phyloP scores from a whole-genome alignment of 495 filamentous ascomycete genomes.

The Penicillium ucsense region DNA sequence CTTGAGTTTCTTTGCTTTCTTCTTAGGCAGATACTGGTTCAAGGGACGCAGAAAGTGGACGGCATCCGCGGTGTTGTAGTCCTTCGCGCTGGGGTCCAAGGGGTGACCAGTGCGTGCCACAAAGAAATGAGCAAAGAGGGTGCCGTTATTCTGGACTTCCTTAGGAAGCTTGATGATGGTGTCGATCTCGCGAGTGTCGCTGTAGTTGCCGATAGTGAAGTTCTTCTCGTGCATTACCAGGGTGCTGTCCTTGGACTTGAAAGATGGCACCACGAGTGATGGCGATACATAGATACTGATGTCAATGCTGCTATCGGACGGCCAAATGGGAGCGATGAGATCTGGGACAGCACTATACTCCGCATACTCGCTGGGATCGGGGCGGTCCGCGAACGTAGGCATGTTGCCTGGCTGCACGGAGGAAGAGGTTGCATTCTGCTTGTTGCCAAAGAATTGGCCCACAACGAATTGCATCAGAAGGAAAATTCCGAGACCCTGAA shows the following conservation, averaged over 20 bases:
- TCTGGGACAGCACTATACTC: conserved; percentile 67
- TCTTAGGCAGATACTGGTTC: conserved; percentile 84
- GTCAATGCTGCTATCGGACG: conserved; percentile 64
- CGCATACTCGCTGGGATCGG: conserved; percentile 47
- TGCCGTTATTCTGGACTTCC: conserved; percentile 82
- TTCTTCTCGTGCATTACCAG: conserved; percentile 70
- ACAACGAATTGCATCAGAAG: conserved; percentile 55
- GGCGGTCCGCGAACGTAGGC: conserved; percentile 58
- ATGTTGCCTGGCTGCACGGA: conserved; percentile 41
- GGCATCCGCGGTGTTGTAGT: conserved; percentile 64
- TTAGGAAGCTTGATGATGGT: conserved; percentile 70
- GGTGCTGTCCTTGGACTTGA: conserved; percentile 45
- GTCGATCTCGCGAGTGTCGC: conserved; percentile 67
- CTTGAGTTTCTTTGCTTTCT: conserved; percentile 84
- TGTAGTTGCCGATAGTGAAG: conserved; percentile 73
- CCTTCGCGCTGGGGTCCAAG: conserved; percentile 61
- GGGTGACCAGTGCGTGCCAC: conserved; percentile 62
- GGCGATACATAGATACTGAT: conserved; percentile 76
- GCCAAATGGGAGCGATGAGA: conserved; percentile 80
- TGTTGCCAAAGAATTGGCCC: conserved; percentile 45
- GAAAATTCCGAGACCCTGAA: conserved; percentile 65
- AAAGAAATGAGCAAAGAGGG: conserved; percentile 89
- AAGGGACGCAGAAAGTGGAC: conserved; percentile 77
- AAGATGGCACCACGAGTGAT: conserved; percentile 56
- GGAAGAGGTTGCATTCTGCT: conserved; percentile 31